Percentiles rank a stretch among this genome's conserved stretches.
phyloP scores from a whole-genome alignment of 345 rosid species.

The Moricandia moricandioides region DNA sequence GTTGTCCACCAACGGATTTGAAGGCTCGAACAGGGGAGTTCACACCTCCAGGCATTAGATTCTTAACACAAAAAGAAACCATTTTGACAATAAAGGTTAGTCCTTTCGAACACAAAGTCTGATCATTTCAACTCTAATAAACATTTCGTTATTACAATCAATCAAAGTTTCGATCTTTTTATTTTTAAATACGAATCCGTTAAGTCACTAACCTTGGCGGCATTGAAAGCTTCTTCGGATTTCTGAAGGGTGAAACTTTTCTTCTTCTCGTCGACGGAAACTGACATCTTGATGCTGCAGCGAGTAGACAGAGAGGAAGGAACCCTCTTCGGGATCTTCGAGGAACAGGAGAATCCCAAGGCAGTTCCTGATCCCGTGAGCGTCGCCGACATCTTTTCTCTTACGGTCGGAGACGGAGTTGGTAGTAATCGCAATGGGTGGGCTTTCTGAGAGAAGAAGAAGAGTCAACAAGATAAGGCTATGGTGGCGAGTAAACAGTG shows the following conservation, averaged over 20 bases:
- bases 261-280: slow-evolving; percentile 65
- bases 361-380: slow-evolving; percentile 51
- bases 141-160: neutral
- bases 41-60: slow-evolving; percentile 96
- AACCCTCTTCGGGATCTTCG: slow-evolving; percentile 32
- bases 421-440: slow-evolving; percentile 12
- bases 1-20: slow-evolving; percentile 95
- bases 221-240: slow-evolving; percentile 82
- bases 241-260: slow-evolving; percentile 64
- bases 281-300: slow-evolving; percentile 51
- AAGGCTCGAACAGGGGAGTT: slow-evolving; percentile 96
- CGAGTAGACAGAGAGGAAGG: slow-evolving; percentile 39
- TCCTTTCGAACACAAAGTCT: neutral
- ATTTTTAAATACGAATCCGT: neutral
- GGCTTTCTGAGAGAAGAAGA: neutral
- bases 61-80: slow-evolving; percentile 36
- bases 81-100: neutral
- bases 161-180: neutral
- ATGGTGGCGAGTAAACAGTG: slow-evolving; percentile 6
- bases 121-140: neutral
- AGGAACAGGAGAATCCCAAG: slow-evolving; percentile 47
- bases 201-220: slow-evolving; percentile 55
- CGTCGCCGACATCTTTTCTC: slow-evolving; percentile 45
- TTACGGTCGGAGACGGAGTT: slow-evolving; percentile 28
- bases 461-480: slow-evolving; percentile 42